Conservation (phyloP, 1,284 basidiomycete species). For the Inonotus hispidus region DNA sequence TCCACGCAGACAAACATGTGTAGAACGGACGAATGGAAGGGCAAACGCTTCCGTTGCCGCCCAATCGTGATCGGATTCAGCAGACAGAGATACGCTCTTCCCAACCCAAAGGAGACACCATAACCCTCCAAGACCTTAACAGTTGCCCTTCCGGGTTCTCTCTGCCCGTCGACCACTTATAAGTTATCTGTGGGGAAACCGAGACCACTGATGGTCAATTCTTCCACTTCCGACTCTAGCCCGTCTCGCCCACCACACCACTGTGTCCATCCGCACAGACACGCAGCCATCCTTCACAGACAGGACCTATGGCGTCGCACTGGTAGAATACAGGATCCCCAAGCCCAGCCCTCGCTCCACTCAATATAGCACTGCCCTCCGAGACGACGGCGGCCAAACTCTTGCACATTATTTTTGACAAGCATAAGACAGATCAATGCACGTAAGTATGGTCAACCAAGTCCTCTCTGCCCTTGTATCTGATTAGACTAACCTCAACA, state of each 20-base stretch:
- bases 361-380: background rate
- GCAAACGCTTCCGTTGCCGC: too few relatives aligned
- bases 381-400: background rate
- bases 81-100: too few relatives aligned
- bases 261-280: background rate
- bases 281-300: background rate
- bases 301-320: background rate
- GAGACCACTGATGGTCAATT: background rate
- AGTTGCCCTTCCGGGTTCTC: too few relatives aligned
- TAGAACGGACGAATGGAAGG: too few relatives aligned
- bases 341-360: background rate
- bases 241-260: background rate
- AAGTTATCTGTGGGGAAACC: background rate
- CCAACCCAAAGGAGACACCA: too few relatives aligned
- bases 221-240: background rate
- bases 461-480: background rate
- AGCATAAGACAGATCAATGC: background rate
- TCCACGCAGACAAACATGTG: too few relatives aligned
- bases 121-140: too few relatives aligned
- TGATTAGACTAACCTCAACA: background rate
- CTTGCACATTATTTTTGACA: background rate
- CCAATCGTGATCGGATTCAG: too few relatives aligned
- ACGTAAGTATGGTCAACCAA: background rate
- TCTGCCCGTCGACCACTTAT: background rate
- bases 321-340: background rate